A percentile compares a stretch with the other conserved stretches of the same genome.
phyloP scores from a whole-genome alignment of 169 alveolate species.

The Eimeria necatrix region DNA sequence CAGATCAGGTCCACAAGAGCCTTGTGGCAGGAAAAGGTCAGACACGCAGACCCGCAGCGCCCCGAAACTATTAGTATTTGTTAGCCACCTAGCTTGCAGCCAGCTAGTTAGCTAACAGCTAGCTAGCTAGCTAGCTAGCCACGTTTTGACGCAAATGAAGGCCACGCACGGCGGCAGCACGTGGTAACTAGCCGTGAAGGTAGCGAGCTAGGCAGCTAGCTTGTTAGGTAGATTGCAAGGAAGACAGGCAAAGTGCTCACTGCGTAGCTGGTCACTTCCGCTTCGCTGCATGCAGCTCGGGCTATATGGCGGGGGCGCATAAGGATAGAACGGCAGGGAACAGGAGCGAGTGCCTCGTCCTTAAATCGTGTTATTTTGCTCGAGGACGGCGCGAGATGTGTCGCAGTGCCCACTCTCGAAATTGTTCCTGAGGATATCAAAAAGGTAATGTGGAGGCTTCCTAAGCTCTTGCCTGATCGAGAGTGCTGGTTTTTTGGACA shows the following conservation, averaged over 20 bases:
- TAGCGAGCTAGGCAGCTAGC: constrained; percentile 2
- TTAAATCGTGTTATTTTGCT: constrained; percentile 83
- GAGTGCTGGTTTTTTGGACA: not conserved
- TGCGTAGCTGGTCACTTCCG: not conserved
- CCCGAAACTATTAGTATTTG: not conserved
- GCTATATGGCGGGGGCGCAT: constrained; percentile 87
- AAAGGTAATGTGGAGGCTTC: constrained; percentile 24
- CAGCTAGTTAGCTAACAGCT: not conserved
- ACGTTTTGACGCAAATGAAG: not conserved
- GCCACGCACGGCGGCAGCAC: no score
- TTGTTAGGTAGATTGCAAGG: not conserved
- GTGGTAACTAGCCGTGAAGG: not conserved
- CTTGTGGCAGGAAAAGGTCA: constrained; percentile 84
- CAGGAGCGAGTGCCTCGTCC: constrained; percentile 83
- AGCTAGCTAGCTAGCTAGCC: not conserved
- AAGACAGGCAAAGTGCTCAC: not conserved
- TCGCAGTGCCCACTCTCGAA: constrained; percentile 85
- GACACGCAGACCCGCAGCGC: not conserved
- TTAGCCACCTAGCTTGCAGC: not conserved
- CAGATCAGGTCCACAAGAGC: constrained; percentile 83
- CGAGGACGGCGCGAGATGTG: constrained; percentile 86
- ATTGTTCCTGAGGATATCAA: constrained; percentile 85
- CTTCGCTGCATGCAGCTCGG: constrained; percentile 67
- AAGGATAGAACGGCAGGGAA: constrained; percentile 84
- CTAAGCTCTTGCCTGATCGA: not conserved